These are phyloP conservation scores for Xylaria bambusicola DNA, from an alignment of 495 filamentous ascomycete genomes.

Conservation along the genomic window DNA sequence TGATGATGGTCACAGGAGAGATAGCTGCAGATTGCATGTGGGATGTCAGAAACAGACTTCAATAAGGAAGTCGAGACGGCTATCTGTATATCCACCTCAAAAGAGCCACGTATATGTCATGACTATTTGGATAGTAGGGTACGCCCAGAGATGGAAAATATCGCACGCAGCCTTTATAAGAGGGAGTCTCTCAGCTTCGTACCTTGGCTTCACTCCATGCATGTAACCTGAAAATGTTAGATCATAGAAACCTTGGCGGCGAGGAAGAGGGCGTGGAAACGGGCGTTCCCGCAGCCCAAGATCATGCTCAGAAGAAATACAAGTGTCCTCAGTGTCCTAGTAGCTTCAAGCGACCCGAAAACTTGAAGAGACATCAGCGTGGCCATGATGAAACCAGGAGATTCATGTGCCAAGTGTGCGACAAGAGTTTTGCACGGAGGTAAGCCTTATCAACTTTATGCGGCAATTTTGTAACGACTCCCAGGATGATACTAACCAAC, in stretches of 20 bases:
- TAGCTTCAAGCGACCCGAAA: conserved; percentile 68
- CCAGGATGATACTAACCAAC: conserved; percentile 6
- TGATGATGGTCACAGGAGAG: background rate
- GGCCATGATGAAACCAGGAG: conserved; percentile 72
- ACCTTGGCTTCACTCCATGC: conserved; percentile 4
- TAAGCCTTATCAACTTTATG: conserved; percentile 24
- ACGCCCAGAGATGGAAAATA: background rate
- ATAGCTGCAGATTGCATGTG: background rate
- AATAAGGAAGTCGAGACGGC: background rate
- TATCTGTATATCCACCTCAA: background rate
- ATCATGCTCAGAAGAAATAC: conserved; percentile 30
- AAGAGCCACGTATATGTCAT: background rate
- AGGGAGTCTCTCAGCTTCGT: conserved; percentile 2
- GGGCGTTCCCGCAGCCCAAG: background rate
- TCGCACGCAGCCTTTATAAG: conserved; percentile 10
- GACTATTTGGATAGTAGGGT: background rate
- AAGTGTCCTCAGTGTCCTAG: conserved; percentile 55
- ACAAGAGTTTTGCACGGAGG: conserved; percentile 66
- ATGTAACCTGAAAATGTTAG: conserved; percentile 5
- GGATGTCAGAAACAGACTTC: background rate
- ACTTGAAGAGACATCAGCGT: conserved; percentile 70
- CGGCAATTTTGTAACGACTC: background rate
- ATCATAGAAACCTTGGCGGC: conserved; percentile 1
- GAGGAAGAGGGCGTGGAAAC: conserved; percentile 1
- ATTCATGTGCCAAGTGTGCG: conserved; percentile 67